Percentiles rank a stretch among this genome's conserved stretches.
These are phyloP conservation scores for Suillus subalutaceus DNA, from an alignment of 768 basidiomycete species.

Conservation along the genomic window DNA sequence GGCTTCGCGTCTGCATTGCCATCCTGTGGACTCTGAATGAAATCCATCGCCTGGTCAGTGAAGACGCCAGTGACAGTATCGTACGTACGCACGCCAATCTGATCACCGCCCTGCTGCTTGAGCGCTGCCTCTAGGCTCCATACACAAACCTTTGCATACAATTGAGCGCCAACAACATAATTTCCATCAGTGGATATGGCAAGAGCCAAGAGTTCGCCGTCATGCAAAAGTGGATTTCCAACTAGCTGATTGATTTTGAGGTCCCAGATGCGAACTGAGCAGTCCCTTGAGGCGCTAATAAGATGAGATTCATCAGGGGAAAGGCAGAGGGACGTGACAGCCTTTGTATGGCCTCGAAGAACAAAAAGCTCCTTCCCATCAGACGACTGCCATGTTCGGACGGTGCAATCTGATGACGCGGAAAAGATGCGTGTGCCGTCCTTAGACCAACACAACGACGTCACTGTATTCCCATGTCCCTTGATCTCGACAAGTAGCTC, in stretches of 20 bases:
- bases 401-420: background rate
- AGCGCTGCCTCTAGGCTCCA: background rate
- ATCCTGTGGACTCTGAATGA: background rate
- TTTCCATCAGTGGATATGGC: background rate
- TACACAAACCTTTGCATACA: conserved; percentile 3
- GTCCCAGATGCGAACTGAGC: conserved; percentile 1
- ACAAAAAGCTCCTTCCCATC: background rate
- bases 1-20: background rate
- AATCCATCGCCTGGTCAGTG: background rate
- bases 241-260: background rate
- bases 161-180: background rate
- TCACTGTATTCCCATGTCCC: background rate
- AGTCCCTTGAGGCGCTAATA: conserved; percentile 2
- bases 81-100: background rate
- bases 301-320: background rate
- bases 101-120: background rate
- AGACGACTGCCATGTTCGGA: background rate
- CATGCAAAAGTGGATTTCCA: conserved; percentile 1
- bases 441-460: background rate
- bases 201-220: conserved; percentile 1
- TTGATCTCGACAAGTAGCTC: background rate
- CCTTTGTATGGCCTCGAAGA: background rate
- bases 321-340: background rate
- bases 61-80: background rate
- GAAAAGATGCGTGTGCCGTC: background rate